Base-by-base conservation (phyloP, 2,329 filamentous ascomycete genomes). In the Trichoderma guizhouense region DNA sequence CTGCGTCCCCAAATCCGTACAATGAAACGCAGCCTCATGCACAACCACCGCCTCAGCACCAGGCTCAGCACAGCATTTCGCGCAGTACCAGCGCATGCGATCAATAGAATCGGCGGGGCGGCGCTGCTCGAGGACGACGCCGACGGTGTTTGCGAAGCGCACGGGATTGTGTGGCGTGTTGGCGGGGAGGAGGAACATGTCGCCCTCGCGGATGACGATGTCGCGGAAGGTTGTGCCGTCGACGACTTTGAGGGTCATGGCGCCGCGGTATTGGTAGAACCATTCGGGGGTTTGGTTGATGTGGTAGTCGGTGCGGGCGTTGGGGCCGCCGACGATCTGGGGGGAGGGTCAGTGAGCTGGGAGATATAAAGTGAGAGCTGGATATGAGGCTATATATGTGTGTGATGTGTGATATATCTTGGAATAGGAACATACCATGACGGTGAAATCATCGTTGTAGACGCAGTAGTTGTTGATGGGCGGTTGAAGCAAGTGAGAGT, bases 391-490 rank as follows among this genome's bases (percentile, higher is more conserved):
- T 21, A 21, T 51, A 21, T 51, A 12, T 32, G 30, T 32, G 8
- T 32, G 30, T n/a, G n/a, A n/a, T 28, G 28, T 28, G 28, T 28
- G 28, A 28, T 28, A 7, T 28, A 28, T 28, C 5, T 5, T 28
- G 5, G 7, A 30, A 30, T 2, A 30, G 28, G 28, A 26, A 32
- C 75, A 65, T 75, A 91, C 91, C 93, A 96, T 96, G 79, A 96
- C 92, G 55, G 92, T 94, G 72, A 95, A 89, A 78, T 89, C 88
- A 70, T 92, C 88, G 80, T 97, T 92, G 85, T 97, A 97, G 78
- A 98, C 93, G 84, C 95, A 98, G 86, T 96, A 97, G 85, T 98
- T 98, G 85, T 98, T 98, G 79, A 98, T 91, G 1, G 96, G 96
- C 0, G 96, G 96, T 81, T 97, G 90, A 72, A 98, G 89, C 73